These are phyloP conservation scores for Thraustochytrium striatum DNA, from an alignment of 352 stramenopile genomes.

Conservation along the genomic window DNA sequence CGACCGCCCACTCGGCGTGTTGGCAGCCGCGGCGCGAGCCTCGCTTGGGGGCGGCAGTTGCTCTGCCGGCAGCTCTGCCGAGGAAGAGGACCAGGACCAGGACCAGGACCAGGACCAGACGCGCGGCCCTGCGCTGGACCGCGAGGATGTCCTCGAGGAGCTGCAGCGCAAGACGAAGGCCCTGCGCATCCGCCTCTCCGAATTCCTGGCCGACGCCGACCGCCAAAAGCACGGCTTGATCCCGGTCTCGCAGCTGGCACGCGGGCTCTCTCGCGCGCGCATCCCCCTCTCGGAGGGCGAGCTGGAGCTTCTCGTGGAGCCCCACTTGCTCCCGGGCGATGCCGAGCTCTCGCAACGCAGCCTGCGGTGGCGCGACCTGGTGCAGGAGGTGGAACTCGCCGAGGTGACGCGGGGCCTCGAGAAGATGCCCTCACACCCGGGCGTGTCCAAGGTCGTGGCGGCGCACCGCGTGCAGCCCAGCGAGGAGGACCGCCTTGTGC, in stretches of 20 bases:
- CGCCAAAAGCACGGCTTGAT: neutral
- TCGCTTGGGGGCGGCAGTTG: too few relatives aligned
- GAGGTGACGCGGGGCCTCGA: neutral
- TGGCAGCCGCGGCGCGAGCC: too few relatives aligned
- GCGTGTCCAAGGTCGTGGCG: neutral
- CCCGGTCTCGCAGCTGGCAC: neutral
- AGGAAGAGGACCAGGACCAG: too few relatives aligned
- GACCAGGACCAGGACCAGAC: too few relatives aligned
- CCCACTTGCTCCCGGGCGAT: neutral
- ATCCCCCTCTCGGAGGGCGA: neutral
- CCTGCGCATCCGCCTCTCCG: neutral
- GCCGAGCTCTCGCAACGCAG: neutral
- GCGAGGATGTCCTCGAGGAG: slow-evolving; percentile 2
- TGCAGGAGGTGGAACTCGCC: neutral
- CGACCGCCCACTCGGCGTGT: too few relatives aligned
- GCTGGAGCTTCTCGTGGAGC: neutral
- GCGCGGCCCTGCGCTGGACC: too few relatives aligned
- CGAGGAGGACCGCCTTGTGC: neutral
- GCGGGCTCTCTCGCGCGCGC: neutral
- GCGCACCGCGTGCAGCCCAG: neutral
- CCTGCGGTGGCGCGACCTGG: neutral
- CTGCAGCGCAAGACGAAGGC: neutral
- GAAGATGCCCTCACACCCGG: neutral
- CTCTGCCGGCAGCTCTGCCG: too few relatives aligned
- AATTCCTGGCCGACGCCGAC: neutral